A percentile compares a stretch with the other conserved stretches of the same genome.
Evolutionary conservation across 176 grass and related monocot species (phyloP).

Genomic region (Paspalum notatum): DNA sequence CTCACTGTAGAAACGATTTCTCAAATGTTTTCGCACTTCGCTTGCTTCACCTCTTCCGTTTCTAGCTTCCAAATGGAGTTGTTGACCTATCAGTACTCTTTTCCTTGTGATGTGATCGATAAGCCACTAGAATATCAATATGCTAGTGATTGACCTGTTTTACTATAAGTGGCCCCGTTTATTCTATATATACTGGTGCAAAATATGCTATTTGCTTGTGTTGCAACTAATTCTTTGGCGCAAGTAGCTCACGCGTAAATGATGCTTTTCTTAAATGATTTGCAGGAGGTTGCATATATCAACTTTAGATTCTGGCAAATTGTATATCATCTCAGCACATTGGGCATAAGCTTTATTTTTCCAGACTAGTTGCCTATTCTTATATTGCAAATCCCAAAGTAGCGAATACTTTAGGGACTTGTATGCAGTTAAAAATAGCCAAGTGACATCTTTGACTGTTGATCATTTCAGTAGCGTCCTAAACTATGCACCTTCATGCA

Average conservation of each 20-base stretch:
- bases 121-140: neutral
- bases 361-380: neutral
- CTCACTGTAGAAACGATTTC: neutral
- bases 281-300: neutral
- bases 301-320: conserved; percentile 21
- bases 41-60: neutral
- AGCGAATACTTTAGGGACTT: neutral
- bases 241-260: conserved; percentile 6
- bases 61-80: neutral
- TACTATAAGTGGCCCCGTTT: neutral
- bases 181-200: neutral
- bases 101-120: neutral
- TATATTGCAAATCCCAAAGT: neutral
- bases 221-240: neutral
- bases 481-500: conserved; percentile 19
- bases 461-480: conserved; percentile 19
- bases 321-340: neutral
- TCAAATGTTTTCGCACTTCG: conserved; percentile 25
- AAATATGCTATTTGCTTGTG: conserved; percentile 5
- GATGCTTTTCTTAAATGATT: conserved; percentile 7
- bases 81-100: conserved; percentile 18
- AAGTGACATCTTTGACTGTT: conserved; percentile 22
- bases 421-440: conserved; percentile 6
- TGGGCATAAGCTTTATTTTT: neutral
- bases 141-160: conserved; percentile 28